phyloP scores from a whole-genome alignment of 2,329 filamentous ascomycete genomes.

The Cercospora zeina region DNA sequence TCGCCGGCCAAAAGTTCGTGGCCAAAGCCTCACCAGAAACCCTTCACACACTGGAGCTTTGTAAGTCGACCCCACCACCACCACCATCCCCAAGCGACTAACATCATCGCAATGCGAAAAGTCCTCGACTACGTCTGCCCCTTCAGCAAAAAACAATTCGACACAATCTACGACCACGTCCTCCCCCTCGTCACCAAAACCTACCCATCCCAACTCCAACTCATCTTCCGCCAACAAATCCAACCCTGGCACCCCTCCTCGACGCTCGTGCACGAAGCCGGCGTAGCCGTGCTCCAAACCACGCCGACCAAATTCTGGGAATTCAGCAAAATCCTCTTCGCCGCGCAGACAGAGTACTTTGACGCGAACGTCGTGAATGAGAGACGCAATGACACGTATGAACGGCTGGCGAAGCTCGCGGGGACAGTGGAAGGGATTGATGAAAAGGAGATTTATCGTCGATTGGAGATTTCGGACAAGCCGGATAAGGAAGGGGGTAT shows the following conservation, averaged over 20 bases:
- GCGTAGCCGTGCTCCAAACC: constrained; percentile 72
- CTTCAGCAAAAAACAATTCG: constrained; percentile 72
- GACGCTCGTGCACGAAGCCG: constrained; percentile 72
- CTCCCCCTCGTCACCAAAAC: constrained; percentile 64
- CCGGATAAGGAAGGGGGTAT: constrained; percentile 65
- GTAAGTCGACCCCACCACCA: constrained; percentile 38
- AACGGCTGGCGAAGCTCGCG: constrained; percentile 73
- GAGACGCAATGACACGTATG: constrained; percentile 80
- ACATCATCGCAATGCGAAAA: constrained; percentile 32
- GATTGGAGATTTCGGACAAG: constrained; percentile 70
- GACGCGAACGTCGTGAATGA: constrained; percentile 83
- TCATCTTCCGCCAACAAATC: constrained; percentile 81
- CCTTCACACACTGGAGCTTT: constrained; percentile 57
- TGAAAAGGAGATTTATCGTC: constrained; percentile 65
- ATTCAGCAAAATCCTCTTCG: constrained; percentile 70
- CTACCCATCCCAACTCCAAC: constrained; percentile 62
- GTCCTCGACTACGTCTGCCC: constrained; percentile 91
- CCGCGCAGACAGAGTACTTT: constrained; percentile 74
- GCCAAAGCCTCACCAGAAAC: constrained; percentile 45
- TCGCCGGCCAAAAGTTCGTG: constrained; percentile 71
- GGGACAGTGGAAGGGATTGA: constrained; percentile 63
- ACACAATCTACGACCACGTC: constrained; percentile 68
- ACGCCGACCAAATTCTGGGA: constrained; percentile 71
- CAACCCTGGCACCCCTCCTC: constrained; percentile 74
- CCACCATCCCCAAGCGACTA: background rate